Evolutionary conservation across 352 stramenopile genomes (phyloP).

Genomic region (Phytophthora pistaciae): DNA sequence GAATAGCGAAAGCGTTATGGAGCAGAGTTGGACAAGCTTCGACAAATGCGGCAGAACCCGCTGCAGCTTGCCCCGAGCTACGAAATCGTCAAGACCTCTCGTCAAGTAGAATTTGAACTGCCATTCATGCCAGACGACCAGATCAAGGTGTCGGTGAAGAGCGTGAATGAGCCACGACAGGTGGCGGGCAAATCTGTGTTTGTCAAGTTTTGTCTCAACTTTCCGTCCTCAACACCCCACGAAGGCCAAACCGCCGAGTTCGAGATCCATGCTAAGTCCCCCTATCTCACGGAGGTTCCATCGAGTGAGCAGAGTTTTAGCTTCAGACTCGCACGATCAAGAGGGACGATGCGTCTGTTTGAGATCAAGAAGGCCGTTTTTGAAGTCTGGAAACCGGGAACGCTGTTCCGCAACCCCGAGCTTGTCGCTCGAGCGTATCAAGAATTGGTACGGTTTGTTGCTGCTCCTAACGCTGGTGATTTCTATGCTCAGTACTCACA

Average conservation of each 20-base stretch:
- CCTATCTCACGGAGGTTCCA: slow-evolving; percentile 38
- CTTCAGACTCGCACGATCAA: slow-evolving; percentile 66
- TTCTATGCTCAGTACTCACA: neutral
- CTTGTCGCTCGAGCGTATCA: slow-evolving; percentile 72
- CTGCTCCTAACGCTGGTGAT: neutral
- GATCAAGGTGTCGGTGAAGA: slow-evolving; percentile 58
- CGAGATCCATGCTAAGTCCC: slow-evolving; percentile 38
- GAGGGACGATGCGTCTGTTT: slow-evolving; percentile 78
- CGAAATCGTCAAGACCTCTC: slow-evolving; percentile 44
- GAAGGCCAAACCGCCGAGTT: slow-evolving; percentile 63
- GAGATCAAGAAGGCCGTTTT: slow-evolving; percentile 85
- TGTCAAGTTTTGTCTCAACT: slow-evolving; percentile 81
- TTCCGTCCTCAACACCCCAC: slow-evolving; percentile 63
- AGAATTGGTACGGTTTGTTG: slow-evolving; percentile 53
- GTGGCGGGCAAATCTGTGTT: slow-evolving; percentile 62
- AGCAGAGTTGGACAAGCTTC: slow-evolving; percentile 56
- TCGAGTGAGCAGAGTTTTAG: slow-evolving; percentile 39
- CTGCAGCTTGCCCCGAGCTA: slow-evolving; percentile 61
- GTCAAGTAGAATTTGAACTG: slow-evolving; percentile 58
- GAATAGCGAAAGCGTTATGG: slow-evolving; percentile 71
- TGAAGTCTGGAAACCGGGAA: slow-evolving; percentile 75
- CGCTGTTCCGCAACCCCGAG: slow-evolving; percentile 74
- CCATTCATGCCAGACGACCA: slow-evolving; percentile 56
- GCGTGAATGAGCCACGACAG: slow-evolving; percentile 52
- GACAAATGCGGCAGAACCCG: slow-evolving; percentile 55